Conservation (phyloP, 495 filamentous ascomycete genomes). For the Astrothelium subdiscretum region DNA sequence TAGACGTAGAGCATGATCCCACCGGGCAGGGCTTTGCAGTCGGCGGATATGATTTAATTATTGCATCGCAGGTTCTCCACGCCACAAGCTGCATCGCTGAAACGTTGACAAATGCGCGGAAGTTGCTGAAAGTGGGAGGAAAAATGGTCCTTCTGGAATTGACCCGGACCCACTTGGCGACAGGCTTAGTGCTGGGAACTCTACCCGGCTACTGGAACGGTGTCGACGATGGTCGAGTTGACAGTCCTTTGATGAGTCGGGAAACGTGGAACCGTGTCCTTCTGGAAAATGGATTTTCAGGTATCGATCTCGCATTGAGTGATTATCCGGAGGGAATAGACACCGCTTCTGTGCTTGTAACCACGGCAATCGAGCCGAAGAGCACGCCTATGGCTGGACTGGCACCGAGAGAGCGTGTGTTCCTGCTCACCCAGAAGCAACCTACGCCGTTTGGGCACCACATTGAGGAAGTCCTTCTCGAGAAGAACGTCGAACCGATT, state of each 20-base stretch:
- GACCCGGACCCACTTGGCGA: neutral
- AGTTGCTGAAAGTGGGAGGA: conserved; percentile 15
- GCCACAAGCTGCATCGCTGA: conserved; percentile 4
- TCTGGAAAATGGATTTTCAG: neutral
- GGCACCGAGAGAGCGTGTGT: neutral
- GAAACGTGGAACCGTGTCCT: neutral
- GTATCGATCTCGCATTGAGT: neutral
- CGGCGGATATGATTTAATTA: conserved; percentile 12
- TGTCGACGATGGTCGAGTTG: neutral
- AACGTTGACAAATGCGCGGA: conserved; percentile 6
- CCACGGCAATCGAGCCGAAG: neutral
- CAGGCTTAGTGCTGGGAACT: neutral
- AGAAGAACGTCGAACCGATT: neutral
- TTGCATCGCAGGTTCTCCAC: conserved; percentile 15
- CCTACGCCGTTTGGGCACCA: neutral
- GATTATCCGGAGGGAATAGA: neutral
- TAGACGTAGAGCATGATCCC: conserved; percentile 16
- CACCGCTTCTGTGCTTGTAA: neutral
- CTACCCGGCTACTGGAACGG: neutral
- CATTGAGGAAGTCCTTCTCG: neutral
- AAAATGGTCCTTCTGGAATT: neutral
- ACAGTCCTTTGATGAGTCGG: neutral
- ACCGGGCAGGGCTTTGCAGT: conserved; percentile 11
- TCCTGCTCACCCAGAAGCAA: neutral
- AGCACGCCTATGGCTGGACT: neutral